These are phyloP conservation scores for Trametes pubescens DNA, from an alignment of 1,284 basidiomycete genomes.

Conservation along the genomic window DNA sequence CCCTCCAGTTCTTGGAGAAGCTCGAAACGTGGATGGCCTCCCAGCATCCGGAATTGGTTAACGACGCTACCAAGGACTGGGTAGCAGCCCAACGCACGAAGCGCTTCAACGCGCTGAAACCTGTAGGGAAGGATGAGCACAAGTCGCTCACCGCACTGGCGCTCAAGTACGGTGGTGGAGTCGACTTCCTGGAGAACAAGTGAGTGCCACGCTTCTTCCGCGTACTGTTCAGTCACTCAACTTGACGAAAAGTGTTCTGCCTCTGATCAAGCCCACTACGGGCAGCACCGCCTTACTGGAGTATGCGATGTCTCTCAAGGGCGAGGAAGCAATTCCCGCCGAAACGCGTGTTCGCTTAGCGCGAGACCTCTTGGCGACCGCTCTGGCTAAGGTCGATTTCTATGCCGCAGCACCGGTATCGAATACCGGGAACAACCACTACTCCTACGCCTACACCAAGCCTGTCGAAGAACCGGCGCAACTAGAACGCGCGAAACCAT, in stretches of 20 bases:
- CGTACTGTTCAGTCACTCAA: background rate
- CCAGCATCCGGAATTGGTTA: background rate
- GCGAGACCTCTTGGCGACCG: background rate
- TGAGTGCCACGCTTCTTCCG: background rate
- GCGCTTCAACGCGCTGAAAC: background rate
- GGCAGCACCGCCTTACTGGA: background rate
- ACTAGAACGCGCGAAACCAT: background rate
- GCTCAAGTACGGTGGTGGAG: background rate
- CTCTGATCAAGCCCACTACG: background rate
- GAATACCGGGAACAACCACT: background rate
- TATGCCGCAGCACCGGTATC: background rate
- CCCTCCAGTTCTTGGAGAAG: background rate
- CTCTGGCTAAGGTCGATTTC: background rate
- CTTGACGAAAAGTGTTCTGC: background rate
- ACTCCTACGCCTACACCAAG: background rate
- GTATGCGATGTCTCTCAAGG: background rate
- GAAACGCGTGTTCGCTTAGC: background rate
- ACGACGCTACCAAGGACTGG: conserved; percentile 1
- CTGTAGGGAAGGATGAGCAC: background rate
- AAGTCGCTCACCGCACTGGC: background rate
- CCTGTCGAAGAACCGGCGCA: background rate
- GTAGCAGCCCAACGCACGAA: background rate
- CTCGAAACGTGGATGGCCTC: background rate
- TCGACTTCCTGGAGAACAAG: background rate
- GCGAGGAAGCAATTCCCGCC: background rate